phyloP scores from a whole-genome alignment of 306 rosid genomes.

The Sophora flavescens region DNA sequence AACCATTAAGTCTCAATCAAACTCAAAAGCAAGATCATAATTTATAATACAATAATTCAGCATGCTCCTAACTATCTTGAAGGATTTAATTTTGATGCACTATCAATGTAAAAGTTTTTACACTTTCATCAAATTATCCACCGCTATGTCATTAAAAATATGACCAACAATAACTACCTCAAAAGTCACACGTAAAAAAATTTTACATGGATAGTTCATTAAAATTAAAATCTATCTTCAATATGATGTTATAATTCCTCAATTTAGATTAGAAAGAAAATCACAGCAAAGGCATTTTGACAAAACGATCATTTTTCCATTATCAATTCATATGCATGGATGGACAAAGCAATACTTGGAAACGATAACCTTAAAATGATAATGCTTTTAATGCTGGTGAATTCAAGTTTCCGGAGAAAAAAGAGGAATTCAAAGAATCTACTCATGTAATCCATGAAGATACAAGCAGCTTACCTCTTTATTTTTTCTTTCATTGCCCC shows the following conservation, averaged over 20 bases:
- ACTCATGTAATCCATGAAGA: constrained; percentile 13
- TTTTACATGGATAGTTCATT: no score
- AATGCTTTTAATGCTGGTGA: constrained; percentile 4
- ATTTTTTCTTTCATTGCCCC: constrained; percentile 69
- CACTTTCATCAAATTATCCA: no score
- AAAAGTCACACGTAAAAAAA: background rate
- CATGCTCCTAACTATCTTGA: background rate
- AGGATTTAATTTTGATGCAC: no score
- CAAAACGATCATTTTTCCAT: background rate
- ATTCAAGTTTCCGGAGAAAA: constrained; percentile 16
- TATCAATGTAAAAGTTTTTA: no score
- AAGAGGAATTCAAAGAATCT: background rate
- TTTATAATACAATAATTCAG: constrained; percentile 10
- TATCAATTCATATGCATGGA: background rate
- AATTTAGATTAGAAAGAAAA: background rate
- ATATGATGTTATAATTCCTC: background rate
- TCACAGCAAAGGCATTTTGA: background rate
- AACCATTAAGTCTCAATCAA: constrained; percentile 3
- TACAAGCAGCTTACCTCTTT: constrained; percentile 56
- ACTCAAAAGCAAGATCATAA: background rate
- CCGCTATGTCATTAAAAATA: no score
- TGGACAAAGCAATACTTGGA: background rate
- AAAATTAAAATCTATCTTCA: background rate
- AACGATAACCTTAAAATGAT: background rate
- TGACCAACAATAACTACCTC: background rate